Conservation (phyloP, 139 green algal genomes). For the Tetradesmus obliquus region DNA sequence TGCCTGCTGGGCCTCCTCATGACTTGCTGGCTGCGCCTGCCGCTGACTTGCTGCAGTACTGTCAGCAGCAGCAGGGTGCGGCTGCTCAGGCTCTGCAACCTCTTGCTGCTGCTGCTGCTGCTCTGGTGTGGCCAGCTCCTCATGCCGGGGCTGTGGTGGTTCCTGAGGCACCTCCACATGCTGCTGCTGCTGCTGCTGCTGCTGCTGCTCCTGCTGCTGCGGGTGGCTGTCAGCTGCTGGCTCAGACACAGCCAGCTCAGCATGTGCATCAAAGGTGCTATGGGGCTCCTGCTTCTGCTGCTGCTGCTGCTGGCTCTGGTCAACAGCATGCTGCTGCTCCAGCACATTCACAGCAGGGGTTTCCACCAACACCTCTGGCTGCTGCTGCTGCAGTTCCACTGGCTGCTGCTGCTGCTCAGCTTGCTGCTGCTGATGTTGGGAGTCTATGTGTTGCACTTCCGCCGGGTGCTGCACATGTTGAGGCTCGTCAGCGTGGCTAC, state of each 20-base stretch:
- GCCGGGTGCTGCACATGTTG: too few relatives aligned
- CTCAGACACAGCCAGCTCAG: neutral
- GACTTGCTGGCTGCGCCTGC: neutral
- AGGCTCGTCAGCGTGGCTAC: neutral
- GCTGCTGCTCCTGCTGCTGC: neutral
- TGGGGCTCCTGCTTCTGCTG: neutral
- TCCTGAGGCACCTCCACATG: neutral
- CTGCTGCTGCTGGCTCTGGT: neutral
- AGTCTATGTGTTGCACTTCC: neutral
- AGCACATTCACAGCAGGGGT: neutral
- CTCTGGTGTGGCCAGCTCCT: neutral
- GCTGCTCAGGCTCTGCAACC: neutral
- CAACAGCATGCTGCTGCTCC: slow-evolving; percentile 18
- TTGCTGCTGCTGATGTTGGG: neutral
- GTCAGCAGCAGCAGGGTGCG: neutral
- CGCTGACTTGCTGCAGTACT: neutral
- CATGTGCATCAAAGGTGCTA: neutral
- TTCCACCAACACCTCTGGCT: neutral
- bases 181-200: slow-evolving; percentile 10
- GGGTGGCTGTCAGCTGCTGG: neutral
- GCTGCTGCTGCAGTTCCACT: neutral
- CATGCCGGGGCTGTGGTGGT: neutral
- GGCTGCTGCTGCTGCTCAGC: slow-evolving; percentile 3
- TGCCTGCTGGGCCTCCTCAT: neutral
- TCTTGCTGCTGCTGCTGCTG: neutral